Evolutionary conservation across 2,329 filamentous ascomycete species (phyloP).

Genomic region (Epichloe hybrida): DNA sequence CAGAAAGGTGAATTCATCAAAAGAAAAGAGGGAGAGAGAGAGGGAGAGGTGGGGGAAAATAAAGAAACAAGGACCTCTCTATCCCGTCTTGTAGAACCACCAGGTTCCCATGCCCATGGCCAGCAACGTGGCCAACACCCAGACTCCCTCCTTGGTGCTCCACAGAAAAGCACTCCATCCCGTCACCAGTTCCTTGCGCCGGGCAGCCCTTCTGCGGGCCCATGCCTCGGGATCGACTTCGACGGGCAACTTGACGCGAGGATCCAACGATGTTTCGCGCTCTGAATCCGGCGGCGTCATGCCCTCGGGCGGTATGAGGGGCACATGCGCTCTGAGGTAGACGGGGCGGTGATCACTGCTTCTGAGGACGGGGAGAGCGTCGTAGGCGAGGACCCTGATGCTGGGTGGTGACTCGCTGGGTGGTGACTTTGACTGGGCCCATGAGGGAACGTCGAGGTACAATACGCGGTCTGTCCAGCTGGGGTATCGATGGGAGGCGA

Average conservation of each 20-base stretch:
- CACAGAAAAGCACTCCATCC: conserved; percentile 43
- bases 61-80: not conserved
- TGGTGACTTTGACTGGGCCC: conserved; percentile 27
- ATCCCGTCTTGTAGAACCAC: conserved; percentile 22
- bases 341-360: conserved; percentile 84
- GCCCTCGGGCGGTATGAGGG: conserved; percentile 34
- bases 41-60: no score
- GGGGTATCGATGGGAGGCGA: conserved; percentile 74
- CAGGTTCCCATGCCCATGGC: conserved; percentile 30
- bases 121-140: conserved; percentile 29
- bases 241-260: conserved; percentile 32
- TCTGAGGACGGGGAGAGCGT: conserved; percentile 62
- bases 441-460: conserved; percentile 51
- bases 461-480: conserved; percentile 90
- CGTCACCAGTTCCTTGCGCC: conserved; percentile 31
- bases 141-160: conserved; percentile 37
- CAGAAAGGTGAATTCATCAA: no score
- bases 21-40: no score
- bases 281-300: conserved; percentile 21
- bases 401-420: conserved; percentile 10
- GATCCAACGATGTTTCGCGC: conserved; percentile 18
- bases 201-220: conserved; percentile 33
- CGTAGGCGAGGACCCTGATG: conserved; percentile 51
- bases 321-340: conserved; percentile 54
- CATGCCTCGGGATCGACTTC: conserved; percentile 42